Evolutionary conservation across 345 rosid genomes (phyloP).

Genomic region (Arabis alpina): DNA sequence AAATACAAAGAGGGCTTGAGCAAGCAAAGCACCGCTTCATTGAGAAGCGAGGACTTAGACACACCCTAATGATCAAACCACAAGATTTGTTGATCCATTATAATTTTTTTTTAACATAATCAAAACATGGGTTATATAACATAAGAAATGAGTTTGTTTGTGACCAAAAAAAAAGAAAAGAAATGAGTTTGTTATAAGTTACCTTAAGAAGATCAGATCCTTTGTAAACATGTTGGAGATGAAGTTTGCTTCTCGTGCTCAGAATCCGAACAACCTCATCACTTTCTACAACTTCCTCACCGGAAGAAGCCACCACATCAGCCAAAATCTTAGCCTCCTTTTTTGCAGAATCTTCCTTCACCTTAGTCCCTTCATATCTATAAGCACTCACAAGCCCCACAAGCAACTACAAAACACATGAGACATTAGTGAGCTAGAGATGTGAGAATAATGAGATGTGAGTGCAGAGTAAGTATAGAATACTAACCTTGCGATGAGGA

Average conservation of each 20-base stretch:
- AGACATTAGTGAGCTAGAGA: no score
- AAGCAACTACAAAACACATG: slow-evolving; percentile 57
- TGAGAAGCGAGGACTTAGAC: slow-evolving; percentile 47
- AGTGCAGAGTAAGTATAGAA: not conserved
- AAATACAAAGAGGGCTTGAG: slow-evolving; percentile 65
- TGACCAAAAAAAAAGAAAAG: no score
- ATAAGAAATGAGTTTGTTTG: not conserved
- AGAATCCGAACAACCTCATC: slow-evolving; percentile 76
- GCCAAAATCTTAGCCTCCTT: slow-evolving; percentile 64
- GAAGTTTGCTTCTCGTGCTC: slow-evolving; percentile 81
- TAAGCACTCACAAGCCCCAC: slow-evolving; percentile 92
- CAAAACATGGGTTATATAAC: no score
- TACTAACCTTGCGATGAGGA: slow-evolving; percentile 58
- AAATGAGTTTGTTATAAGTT: slow-evolving; percentile 6
- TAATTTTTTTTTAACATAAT: no score
- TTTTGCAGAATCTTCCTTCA: slow-evolving; percentile 63
- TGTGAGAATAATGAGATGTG: no score
- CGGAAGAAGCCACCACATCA: slow-evolving; percentile 45
- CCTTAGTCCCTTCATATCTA: slow-evolving; percentile 76
- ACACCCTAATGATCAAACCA: slow-evolving; percentile 56
- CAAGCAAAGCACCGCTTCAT: slow-evolving; percentile 63
- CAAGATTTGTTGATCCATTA: slow-evolving; percentile 2
- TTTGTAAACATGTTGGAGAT: slow-evolving; percentile 55
- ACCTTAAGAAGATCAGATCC: slow-evolving; percentile 63
- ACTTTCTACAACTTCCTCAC: slow-evolving; percentile 50